Base-by-base conservation (phyloP, 129 eudicot species). In the Centaurea solstitialis region DNA sequence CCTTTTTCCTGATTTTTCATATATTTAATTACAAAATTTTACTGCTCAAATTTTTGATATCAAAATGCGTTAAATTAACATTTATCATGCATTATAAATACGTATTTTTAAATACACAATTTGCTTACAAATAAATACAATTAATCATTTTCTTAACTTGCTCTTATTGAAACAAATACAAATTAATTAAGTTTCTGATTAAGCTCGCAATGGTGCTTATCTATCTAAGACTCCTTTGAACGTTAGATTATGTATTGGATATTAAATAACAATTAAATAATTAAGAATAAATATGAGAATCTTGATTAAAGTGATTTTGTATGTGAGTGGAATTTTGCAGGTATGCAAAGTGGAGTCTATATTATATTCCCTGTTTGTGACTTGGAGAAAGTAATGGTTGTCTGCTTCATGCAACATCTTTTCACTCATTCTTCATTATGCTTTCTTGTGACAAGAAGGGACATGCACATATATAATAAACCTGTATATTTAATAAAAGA, bases 311-410 rank as follows among this genome's bases (percentile, higher is more conserved):
- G 75, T 68, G 74, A 68, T 23, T 67, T 68, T 68, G 41, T 41
- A 68, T 26, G 68, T 68, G 74, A 68, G 75, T 78, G 82, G 82
- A 68, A 68, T 30, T 69, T 79, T 79, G 68, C 75, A 69, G 76
- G 82, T 68, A 50, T 79, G 75, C 82, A 79, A 79, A 79, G 82
- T 79, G 82, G 82, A 79, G 82, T 47, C 75, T 69, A 9, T 26
- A 24, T 68, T 78, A 47, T 70, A 69, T 79, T 28, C 76, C 57
- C 38, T 74, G 68, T 78, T 68, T 78, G 50, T 78, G 81, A 78
- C 66, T 78, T 26, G 75, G 68, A 78, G 81, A 78, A 78, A 78
- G 75, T 69, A 78, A 68, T 78, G 81, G 47, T 28, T 79, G 57
- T 50, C 82, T 50, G 68, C 53, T 50, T 69, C 69, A 79, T 45